Percentiles rank a stretch among this genome's conserved stretches.
These are phyloP conservation scores for Hyaloperonospora arabidopsidis DNA, from an alignment of 352 stramenopile genomes.

Conservation along the genomic window DNA sequence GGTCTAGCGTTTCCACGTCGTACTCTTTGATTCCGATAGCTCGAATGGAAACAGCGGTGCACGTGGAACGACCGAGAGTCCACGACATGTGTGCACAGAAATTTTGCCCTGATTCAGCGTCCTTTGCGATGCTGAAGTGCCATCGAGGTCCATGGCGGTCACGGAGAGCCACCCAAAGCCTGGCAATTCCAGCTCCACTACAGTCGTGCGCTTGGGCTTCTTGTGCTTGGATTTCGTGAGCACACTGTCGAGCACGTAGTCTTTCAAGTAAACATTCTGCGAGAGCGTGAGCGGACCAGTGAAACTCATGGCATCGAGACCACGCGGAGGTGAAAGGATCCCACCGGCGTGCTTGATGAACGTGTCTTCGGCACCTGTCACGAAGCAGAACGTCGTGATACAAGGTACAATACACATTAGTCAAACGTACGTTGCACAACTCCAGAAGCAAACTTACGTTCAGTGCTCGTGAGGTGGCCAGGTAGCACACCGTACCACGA, in stretches of 20 bases:
- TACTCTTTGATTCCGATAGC: conserved; percentile 68
- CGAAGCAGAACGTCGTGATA: conserved; percentile 2
- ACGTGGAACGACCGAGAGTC: conserved; percentile 48
- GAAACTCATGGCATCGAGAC: conserved; percentile 70
- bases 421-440: not conserved
- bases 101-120: conserved; percentile 61
- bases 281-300: conserved; percentile 51
- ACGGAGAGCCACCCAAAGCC: conserved; percentile 77
- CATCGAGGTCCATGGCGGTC: conserved; percentile 75
- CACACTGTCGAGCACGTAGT: conserved; percentile 59
- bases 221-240: conserved; percentile 69
- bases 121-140: conserved; percentile 47
- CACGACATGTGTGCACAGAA: conserved; percentile 52
- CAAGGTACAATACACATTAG: conserved; percentile 3
- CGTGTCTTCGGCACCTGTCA: conserved; percentile 55
- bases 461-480: conserved; percentile 74
- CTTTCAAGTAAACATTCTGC: conserved; percentile 53
- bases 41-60: conserved; percentile 72
- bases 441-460: conserved; percentile 37
- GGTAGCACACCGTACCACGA: conserved; percentile 80
- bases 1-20: conserved; percentile 64
- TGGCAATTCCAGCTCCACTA: conserved; percentile 70
- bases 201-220: conserved; percentile 70
- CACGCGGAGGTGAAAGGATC: conserved; percentile 65
- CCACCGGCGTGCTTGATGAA: conserved; percentile 76